A percentile compares a stretch with the other conserved stretches of the same genome.
phyloP scores from a whole-genome alignment of 345 rosid species.

The Populus simonii region DNA sequence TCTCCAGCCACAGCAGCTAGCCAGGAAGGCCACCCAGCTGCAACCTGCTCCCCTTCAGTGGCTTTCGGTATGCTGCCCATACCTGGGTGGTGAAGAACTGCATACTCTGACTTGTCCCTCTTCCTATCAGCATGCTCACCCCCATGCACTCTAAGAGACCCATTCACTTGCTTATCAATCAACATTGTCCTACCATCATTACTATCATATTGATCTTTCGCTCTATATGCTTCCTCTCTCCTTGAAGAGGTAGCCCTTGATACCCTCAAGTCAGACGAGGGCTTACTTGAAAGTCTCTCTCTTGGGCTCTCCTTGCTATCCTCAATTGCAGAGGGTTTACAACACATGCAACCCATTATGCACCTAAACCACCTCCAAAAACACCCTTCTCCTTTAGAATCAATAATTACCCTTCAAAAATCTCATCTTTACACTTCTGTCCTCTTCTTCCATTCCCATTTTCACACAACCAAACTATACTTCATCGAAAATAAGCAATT shows the following conservation, averaged over 20 bases:
- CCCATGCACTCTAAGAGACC: conserved; percentile 47
- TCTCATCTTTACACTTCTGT: conserved; percentile 18
- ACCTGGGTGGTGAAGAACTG: conserved; percentile 50
- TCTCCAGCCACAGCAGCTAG: conserved; percentile 94
- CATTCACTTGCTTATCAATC: conserved; percentile 68
- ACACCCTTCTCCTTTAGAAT: conserved; percentile 22
- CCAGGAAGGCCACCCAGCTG: conserved; percentile 99
- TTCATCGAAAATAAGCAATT: not conserved
- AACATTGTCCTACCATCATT: conserved; percentile 56
- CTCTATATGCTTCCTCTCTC: conserved; percentile 63
- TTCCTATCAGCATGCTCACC: conserved; percentile 59
- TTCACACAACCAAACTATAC: conserved; percentile 12
- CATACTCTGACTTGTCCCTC: conserved; percentile 58
- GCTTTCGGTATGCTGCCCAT: conserved; percentile 66
- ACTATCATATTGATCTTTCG: conserved; percentile 50
- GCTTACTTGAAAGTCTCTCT: conserved; percentile 59
- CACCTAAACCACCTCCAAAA: conserved; percentile 39
- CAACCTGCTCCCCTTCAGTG: conserved; percentile 86
- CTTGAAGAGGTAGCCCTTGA: conserved; percentile 64
- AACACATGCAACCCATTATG: conserved; percentile 78
- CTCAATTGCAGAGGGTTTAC: conserved; percentile 84
- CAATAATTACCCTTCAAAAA: conserved; percentile 32
- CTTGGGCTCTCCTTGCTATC: conserved; percentile 84
- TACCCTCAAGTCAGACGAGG: conserved; percentile 50
- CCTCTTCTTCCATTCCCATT: conserved; percentile 30